Base-by-base conservation (phyloP, 768 basidiomycete species). In the Calocybe cyanea region DNA sequence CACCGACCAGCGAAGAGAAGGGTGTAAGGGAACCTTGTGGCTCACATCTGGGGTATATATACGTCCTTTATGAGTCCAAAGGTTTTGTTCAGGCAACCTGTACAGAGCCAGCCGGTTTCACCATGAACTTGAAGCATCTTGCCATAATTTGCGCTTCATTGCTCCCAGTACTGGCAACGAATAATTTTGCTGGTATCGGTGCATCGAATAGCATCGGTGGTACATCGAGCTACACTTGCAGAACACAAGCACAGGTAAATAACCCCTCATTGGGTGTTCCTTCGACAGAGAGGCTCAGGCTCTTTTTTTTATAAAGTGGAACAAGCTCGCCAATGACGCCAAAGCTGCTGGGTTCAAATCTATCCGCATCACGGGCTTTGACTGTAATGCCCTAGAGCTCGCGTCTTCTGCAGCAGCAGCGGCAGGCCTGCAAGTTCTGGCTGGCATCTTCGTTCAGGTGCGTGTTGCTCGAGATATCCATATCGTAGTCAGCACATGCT, bases 341-440 rank as follows among this genome's bases (percentile, higher is more conserved):
- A 63, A 54, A 38, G 48, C 46, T 28, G 41, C 57, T 30, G 68
- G 67, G 4, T 69, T 70, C 54, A 56, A 51, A 9, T 54, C 69
- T 4, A 61, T 69, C 41, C 62, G 66, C 14, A 61, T 71, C 32
- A 43, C 58, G 13, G 68, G 64, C 11, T 66, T 69, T 42, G 68
- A 71, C 40, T 69, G 67, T 44, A 54, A 65, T 43, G 66, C 69
- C 7, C 46, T 71, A 17, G 60, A 63, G 19, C 33, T 56, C 20
- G 67, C 67, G 14, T 69, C 69, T 4, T 53, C 61, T 24, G 66
- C 69, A 2, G 64, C 66, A 18, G 59, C 62, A 1, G 46, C 59
- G 1, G 56, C 53, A 13, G 63, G 62, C 7, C 43, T 71, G 19
- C 49, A 56, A 24, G 55, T 69, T 23, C 36, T 71, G 35, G 68